Evolutionary conservation across 2,329 filamentous ascomycete genomes (phyloP), one percentile per base, ranked within the genome.

Genomic region (Fusarium aywerte): DNA sequence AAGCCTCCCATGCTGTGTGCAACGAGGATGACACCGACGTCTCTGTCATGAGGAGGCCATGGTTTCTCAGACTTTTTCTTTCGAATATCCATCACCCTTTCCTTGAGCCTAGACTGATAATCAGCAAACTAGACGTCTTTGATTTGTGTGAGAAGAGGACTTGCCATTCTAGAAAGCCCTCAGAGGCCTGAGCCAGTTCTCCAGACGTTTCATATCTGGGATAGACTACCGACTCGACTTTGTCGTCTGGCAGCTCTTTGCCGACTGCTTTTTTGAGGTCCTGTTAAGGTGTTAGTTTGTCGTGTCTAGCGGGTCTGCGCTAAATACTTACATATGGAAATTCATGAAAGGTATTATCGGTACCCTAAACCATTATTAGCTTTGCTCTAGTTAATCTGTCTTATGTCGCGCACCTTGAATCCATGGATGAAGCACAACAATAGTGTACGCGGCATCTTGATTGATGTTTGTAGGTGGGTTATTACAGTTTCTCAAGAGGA

Each of bases 1-100:
- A 97, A 96, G 35, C 93, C 93, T 39, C 90, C 90, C 90, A 89
- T 97, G 4, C 91, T 94, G 77, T 97, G 93, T 2, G 93, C 93
- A 25, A 96, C 83, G 2, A 97, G 83, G 36, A 97, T 83, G 4
- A 93, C 90, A 59, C 90, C 90, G 10, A 97, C 92, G 1, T 89
- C 89, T n/a, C 91, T 89, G 69, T 96, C 91, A 43, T 91, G 85
- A 1, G 92, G 92, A 1, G 93, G 92, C 73, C 90, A 93, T 11
- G 91, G 89, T 2, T 88, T 92, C 23, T 85, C 83, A 62, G 89
- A 87, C 31, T 86, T 86, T 58, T 88, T 86, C 75, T 96, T 93
- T 62, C 84, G 78, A 16, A 95, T 81, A 45, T 94, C 90, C 76
- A 95, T 93, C 35, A 96, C 91, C 67, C 89, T 88, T 74, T 93